Evolutionary conservation across 495 filamentous ascomycete genomes (phyloP).

Genomic region (Eremomyces bilateralis): DNA sequence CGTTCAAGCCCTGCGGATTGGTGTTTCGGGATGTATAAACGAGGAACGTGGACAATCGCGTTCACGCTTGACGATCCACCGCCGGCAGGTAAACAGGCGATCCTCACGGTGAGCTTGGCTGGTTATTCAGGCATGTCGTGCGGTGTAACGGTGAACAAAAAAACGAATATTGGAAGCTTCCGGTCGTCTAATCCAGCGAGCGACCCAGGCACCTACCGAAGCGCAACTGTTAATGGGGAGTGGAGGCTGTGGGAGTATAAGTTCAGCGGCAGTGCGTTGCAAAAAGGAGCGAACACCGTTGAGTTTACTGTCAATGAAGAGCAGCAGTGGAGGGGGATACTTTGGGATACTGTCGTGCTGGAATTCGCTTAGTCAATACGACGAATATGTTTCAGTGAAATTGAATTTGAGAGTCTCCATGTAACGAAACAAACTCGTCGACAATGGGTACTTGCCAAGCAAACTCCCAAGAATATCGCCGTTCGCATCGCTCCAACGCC

Average conservation of each 20-base stretch:
- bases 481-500: no score
- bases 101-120: conserved; percentile 15
- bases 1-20: conserved; percentile 13
- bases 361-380: conserved; percentile 5
- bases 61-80: conserved; percentile 9
- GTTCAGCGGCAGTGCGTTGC: conserved; percentile 6
- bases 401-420: no score
- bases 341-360: conserved; percentile 13
- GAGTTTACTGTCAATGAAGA: conserved; percentile 10
- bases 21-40: conserved; percentile 20
- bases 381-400: no score
- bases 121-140: conserved; percentile 12
- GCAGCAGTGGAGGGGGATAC: conserved; percentile 12
- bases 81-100: conserved; percentile 1
- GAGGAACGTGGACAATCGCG: conserved; percentile 18
- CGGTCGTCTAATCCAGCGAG: conserved; percentile 3
- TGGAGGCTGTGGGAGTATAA: conserved; percentile 19
- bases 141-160: conserved; percentile 10
- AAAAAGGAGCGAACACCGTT: conserved; percentile 10
- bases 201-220: conserved; percentile 18
- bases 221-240: conserved; percentile 17
- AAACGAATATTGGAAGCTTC: conserved; percentile 6
- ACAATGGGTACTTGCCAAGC: no score
- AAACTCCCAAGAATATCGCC: no score
- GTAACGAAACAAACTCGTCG: no score